phyloP scores from a whole-genome alignment of 257 asterid genomes.

The Gentiana straminea region DNA sequence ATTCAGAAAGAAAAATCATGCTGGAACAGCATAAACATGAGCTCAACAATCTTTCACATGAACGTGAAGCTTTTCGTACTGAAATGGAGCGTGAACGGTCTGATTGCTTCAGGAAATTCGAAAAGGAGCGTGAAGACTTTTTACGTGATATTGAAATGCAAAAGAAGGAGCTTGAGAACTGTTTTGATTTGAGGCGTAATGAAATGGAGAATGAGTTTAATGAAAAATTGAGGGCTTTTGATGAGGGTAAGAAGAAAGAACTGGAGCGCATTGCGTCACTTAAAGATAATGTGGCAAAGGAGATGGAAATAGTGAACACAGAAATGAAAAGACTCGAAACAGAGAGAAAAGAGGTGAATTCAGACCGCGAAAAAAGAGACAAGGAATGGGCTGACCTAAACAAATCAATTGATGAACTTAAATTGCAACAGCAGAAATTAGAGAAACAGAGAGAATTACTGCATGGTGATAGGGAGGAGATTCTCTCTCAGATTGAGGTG shows the following conservation, averaged over 20 bases:
- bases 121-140: constrained; percentile 68
- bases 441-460: constrained; percentile 90
- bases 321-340: constrained; percentile 69
- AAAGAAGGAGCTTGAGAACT: constrained; percentile 64
- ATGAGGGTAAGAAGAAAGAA: constrained; percentile 64
- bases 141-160: constrained; percentile 61
- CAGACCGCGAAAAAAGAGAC: constrained; percentile 75
- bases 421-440: constrained; percentile 71
- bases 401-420: constrained; percentile 65
- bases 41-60: constrained; percentile 66
- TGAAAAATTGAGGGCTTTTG: constrained; percentile 62
- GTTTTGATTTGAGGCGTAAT: constrained; percentile 63
- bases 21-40: constrained; percentile 56
- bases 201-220: constrained; percentile 64
- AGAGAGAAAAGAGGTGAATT: constrained; percentile 58
- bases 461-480: constrained; percentile 72
- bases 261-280: constrained; percentile 48
- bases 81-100: constrained; percentile 63
- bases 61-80: constrained; percentile 61
- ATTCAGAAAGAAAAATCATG: constrained; percentile 56
- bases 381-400: constrained; percentile 81
- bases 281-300: constrained; percentile 51
- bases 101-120: constrained; percentile 69
- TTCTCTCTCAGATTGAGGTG: constrained; percentile 60
- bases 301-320: constrained; percentile 59